Percentiles rank a stretch among this genome's conserved stretches.
These are phyloP conservation scores for Kwoniella dendrophila DNA, from an alignment of 768 basidiomycete genomes.

Conservation along the genomic window DNA sequence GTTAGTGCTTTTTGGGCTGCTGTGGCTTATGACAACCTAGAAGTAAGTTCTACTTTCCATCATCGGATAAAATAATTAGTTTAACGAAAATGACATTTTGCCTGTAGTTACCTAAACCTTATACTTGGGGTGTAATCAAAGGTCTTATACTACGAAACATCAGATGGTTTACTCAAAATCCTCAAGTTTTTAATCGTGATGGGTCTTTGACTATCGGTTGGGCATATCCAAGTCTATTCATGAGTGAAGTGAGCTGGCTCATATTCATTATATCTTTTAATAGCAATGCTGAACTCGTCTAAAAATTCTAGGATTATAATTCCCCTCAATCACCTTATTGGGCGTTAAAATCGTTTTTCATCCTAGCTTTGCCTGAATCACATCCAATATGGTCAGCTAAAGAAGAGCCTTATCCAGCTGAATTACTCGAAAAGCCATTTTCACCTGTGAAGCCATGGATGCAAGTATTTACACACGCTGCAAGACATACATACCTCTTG, in stretches of 20 bases:
- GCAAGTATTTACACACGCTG: slow-evolving; percentile 37
- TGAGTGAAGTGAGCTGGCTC: slow-evolving; percentile 67
- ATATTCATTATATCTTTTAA: not conserved
- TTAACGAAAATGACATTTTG: not conserved
- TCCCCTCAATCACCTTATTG: slow-evolving; percentile 69
- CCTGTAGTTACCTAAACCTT: slow-evolving; percentile 69
- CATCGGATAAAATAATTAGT: not conserved
- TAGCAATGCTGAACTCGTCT: slow-evolving; percentile 56
- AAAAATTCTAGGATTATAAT: slow-evolving; percentile 63
- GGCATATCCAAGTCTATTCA: slow-evolving; percentile 70
- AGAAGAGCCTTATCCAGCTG: slow-evolving; percentile 67
- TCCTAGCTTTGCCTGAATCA: slow-evolving; percentile 65
- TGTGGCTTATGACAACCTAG: slow-evolving; percentile 32
- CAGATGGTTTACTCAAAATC: slow-evolving; percentile 69
- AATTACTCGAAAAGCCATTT: slow-evolving; percentile 54
- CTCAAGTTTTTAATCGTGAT: slow-evolving; percentile 61
- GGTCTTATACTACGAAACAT: slow-evolving; percentile 73
- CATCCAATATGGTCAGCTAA: slow-evolving; percentile 72
- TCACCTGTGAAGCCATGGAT: slow-evolving; percentile 33
- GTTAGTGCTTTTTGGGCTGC: slow-evolving; percentile 58
- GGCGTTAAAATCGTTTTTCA: slow-evolving; percentile 75
- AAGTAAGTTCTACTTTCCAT: slow-evolving; percentile 11
- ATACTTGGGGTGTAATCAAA: slow-evolving; percentile 71
- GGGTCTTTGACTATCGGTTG: slow-evolving; percentile 74
- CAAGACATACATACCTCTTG: slow-evolving; percentile 66